A percentile compares a stretch with the other conserved stretches of the same genome.
These are phyloP conservation scores for Teunomyces stri DNA, from an alignment of 805 yeast genomes.

Conservation along the genomic window DNA sequence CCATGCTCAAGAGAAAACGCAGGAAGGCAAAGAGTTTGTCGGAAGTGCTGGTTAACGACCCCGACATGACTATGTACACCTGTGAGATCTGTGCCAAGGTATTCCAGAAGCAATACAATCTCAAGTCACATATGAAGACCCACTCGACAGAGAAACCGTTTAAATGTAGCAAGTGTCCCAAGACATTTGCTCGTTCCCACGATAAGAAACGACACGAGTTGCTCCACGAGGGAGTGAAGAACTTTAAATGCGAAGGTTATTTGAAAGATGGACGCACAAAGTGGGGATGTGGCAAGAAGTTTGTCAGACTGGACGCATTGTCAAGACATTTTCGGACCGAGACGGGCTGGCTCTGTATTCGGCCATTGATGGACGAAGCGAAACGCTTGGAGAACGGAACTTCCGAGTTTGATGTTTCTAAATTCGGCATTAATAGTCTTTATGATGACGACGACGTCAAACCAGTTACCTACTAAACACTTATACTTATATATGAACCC, in stretches of 20 bases:
- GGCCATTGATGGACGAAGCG: slow-evolving; percentile 64
- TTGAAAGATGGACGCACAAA: slow-evolving; percentile 53
- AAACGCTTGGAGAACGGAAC: slow-evolving; percentile 18
- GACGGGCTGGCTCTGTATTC: slow-evolving; percentile 67
- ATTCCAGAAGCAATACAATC: slow-evolving; percentile 49
- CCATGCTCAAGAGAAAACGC: slow-evolving; percentile 22
- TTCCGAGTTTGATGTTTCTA: not conserved
- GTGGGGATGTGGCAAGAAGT: slow-evolving; percentile 76
- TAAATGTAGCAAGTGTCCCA: slow-evolving; percentile 60
- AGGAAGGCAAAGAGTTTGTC: slow-evolving; percentile 8
- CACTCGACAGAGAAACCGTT: slow-evolving; percentile 70
- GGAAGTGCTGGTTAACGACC: slow-evolving; percentile 1
- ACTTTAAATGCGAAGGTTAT: slow-evolving; percentile 63
- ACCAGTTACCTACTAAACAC: not conserved
- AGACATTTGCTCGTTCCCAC: slow-evolving; percentile 73
- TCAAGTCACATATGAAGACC: slow-evolving; percentile 49
- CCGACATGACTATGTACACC: slow-evolving; percentile 21
- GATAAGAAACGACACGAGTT: slow-evolving; percentile 75
- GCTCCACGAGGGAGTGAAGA: slow-evolving; percentile 71
- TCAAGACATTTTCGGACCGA: slow-evolving; percentile 76
- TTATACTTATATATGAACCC: not conserved
- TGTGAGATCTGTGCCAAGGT: slow-evolving; percentile 45
- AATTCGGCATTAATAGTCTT: not conserved
- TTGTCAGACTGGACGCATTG: slow-evolving; percentile 76
- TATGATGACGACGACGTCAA: not conserved